Conservation (phyloP, 257 asterid genomes). For the Nicotiana benthamiana region DNA sequence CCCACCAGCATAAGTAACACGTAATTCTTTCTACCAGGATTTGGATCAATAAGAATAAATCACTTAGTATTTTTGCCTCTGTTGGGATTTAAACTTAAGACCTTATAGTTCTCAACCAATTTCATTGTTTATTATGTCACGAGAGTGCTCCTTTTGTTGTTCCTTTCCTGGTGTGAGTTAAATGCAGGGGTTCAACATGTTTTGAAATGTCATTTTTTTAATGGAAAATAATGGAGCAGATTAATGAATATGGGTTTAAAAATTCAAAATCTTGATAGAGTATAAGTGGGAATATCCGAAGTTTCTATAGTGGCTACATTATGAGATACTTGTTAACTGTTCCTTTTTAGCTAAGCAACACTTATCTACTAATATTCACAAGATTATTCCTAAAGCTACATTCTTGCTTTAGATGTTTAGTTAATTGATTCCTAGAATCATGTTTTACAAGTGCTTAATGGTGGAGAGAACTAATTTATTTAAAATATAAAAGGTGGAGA, state of each 20-base stretch:
- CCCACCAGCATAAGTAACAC: neutral
- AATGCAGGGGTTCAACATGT: neutral
- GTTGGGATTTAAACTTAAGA: neutral
- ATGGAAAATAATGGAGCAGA: neutral
- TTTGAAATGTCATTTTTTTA: neutral
- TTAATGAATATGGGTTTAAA: neutral
- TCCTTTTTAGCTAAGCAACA: neutral
- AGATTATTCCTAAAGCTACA: neutral
- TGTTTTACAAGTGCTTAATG: neutral
- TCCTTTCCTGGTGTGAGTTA: too few species aligned
- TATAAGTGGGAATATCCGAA: constrained; percentile 12
- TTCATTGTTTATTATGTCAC: neutral
- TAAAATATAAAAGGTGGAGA: neutral
- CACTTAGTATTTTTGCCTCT: neutral
- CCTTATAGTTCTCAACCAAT: neutral
- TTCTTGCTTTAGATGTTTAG: neutral
- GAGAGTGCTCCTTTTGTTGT: too few species aligned
- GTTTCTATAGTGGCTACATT: constrained; percentile 5
- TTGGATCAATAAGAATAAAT: neutral
- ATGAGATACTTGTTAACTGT: neutral
- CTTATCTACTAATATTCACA: neutral
- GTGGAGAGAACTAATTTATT: neutral
- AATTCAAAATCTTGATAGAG: neutral
- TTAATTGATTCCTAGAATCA: neutral
- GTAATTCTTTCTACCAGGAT: neutral